These are phyloP conservation scores for Elsinoe necatrix DNA, from an alignment of 2,329 filamentous ascomycete species.

Conservation along the genomic window DNA sequence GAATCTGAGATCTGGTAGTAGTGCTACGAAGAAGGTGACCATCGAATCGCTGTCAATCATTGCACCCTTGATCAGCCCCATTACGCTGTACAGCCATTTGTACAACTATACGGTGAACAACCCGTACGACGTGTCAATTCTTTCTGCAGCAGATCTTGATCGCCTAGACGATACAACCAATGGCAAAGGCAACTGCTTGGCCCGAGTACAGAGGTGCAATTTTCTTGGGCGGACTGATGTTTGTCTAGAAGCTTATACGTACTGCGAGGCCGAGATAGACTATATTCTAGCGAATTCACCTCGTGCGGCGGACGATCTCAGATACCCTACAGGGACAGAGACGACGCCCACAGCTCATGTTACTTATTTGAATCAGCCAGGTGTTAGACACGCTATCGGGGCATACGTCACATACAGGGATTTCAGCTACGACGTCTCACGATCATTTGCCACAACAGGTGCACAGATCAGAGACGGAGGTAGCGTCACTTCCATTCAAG, in stretches of 20 bases:
- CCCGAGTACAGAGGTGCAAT: conserved; percentile 49
- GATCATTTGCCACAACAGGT: conserved; percentile 41
- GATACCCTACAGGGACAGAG: conserved; percentile 30
- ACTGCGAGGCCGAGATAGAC: conserved; percentile 49
- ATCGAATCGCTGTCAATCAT: conserved; percentile 25
- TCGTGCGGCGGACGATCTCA: conserved; percentile 47
- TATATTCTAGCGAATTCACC: conserved; percentile 22
- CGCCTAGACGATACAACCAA: conserved; percentile 53
- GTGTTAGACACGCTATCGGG: conserved; percentile 49
- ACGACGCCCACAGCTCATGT: conserved; percentile 44
- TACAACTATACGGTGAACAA: too few species aligned
- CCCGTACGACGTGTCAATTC: conserved; percentile 35
- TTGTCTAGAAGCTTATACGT: conserved; percentile 48
- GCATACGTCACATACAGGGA: conserved; percentile 51
- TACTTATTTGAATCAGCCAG: conserved; percentile 50
- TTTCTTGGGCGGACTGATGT: conserved; percentile 42
- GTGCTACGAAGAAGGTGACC: not conserved
- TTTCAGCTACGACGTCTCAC: conserved; percentile 36
- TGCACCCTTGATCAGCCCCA: conserved; percentile 16
- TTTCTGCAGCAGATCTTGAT: conserved; percentile 42
- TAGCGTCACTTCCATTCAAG: conserved; percentile 16
- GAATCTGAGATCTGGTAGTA: not conserved
- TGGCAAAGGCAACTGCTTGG: conserved; percentile 52
- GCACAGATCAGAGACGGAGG: conserved; percentile 41
- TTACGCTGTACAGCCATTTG: too few species aligned